Percentiles rank a stretch among this genome's conserved stretches.
Conservation (phyloP, 106 monocot species). For the Agapanthus africanus region DNA sequence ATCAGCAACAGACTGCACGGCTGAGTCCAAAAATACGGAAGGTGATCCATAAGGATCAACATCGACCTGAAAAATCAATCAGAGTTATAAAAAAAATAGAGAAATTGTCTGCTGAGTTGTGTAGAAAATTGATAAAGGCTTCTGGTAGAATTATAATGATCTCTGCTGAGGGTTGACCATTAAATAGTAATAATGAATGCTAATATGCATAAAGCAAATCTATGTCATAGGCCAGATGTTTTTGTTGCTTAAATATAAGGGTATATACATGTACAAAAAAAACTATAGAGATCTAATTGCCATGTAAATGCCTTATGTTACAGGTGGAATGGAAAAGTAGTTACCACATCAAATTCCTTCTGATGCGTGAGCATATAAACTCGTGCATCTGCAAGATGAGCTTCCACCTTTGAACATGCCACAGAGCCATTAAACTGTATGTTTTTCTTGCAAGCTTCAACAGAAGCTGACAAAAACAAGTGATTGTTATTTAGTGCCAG, state of each 20-base stretch:
- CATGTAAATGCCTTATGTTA: neutral
- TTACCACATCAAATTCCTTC: constrained; percentile 96
- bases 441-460: constrained; percentile 25
- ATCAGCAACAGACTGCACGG: constrained; percentile 87
- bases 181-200: neutral
- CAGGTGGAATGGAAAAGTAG: constrained; percentile 1
- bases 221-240: neutral
- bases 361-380: constrained; percentile 88
- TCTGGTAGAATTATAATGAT: neutral
- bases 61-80: constrained; percentile 60
- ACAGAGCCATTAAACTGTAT: constrained; percentile 60
- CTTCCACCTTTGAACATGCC: constrained; percentile 60
- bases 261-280: neutral
- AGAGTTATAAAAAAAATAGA: neutral
- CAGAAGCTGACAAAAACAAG: constrained; percentile 8
- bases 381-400: constrained; percentile 86
- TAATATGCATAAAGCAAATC: neutral
- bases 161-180: neutral
- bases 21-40: constrained; percentile 85
- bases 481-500: neutral
- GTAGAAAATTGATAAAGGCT: neutral
- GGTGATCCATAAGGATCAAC: constrained; percentile 97
- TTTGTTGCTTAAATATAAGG: neutral
- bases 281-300: neutral
- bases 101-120: neutral